Evolutionary conservation across 2,329 filamentous ascomycete genomes (phyloP).

Genomic region (Alternaria solani): DNA sequence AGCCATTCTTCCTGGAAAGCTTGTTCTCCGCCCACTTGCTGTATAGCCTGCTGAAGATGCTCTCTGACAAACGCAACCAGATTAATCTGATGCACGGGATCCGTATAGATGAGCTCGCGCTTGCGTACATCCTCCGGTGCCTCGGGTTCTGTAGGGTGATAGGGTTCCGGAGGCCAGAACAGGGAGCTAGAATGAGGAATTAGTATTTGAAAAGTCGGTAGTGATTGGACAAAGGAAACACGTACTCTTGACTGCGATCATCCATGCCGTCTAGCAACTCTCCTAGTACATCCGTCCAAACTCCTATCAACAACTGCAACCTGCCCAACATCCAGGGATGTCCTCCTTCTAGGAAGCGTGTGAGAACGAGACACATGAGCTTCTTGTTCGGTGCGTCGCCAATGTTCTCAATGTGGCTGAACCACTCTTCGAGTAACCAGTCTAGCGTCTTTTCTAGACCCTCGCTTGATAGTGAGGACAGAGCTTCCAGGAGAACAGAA

Average conservation of each 20-base stretch:
- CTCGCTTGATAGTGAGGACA: constrained; percentile 49
- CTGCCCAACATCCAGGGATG: constrained; percentile 65
- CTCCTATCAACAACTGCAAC: constrained; percentile 75
- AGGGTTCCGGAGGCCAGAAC: constrained; percentile 51
- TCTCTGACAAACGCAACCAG: constrained; percentile 70
- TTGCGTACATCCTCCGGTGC: constrained; percentile 56
- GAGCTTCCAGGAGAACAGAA: constrained; percentile 66
- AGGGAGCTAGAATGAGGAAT: constrained; percentile 46
- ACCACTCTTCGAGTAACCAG: constrained; percentile 68
- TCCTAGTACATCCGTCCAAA: constrained; percentile 76
- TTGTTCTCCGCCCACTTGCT: constrained; percentile 68
- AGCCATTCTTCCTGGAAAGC: constrained; percentile 73
- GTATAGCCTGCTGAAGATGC: constrained; percentile 67
- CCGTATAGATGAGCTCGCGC: constrained; percentile 63
- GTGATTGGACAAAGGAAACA: constrained; percentile 4
- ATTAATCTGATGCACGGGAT: constrained; percentile 73
- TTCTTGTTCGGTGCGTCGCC: constrained; percentile 72
- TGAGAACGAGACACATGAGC: constrained; percentile 75
- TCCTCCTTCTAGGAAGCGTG: constrained; percentile 72
- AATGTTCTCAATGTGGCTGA: constrained; percentile 72
- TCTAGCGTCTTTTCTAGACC: constrained; percentile 47
- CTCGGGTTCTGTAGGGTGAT: constrained; percentile 45
- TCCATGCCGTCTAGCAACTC: constrained; percentile 70
- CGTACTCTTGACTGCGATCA: constrained; percentile 52
- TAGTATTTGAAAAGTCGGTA: neutral